These are phyloP conservation scores for Cichorium intybus DNA, from an alignment of 140 eudicot species.

Conservation along the genomic window DNA sequence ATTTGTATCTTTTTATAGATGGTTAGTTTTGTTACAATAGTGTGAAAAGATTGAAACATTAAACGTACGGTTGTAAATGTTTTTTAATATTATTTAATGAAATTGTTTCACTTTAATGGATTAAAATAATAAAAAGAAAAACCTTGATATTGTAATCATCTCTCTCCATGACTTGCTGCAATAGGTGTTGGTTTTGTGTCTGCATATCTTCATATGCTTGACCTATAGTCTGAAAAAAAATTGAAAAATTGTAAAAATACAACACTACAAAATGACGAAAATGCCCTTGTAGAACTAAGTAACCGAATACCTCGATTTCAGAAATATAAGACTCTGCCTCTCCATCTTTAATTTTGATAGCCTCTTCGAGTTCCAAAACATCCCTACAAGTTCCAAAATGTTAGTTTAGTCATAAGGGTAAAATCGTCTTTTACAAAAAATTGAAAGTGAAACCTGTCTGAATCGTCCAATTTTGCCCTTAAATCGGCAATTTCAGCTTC, in stretches of 20 bases:
- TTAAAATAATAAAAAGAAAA: not conserved
- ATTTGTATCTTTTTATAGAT: no score
- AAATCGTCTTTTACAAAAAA: not conserved
- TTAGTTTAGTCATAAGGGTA: not conserved
- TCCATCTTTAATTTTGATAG: conserved; percentile 82
- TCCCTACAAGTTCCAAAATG: conserved; percentile 43
- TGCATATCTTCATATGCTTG: conserved; percentile 99
- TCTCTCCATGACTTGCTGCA: conserved; percentile 81
- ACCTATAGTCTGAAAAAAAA: conserved; percentile 65
- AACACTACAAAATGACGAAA: not conserved
- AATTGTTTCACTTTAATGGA: not conserved
- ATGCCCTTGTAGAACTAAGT: not conserved
- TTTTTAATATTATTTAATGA: not conserved
- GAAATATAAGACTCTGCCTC: conserved; percentile 85
- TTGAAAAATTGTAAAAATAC: not conserved
- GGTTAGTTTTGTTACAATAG: no score
- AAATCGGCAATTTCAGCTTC: conserved; percentile 90
- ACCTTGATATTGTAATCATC: conserved; percentile 95
- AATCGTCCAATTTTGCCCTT: conserved; percentile 64
- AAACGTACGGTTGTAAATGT: not conserved
- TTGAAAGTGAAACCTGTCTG: conserved; percentile 63
- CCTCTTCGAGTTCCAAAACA: conserved; percentile 76
- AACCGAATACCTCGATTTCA: conserved; percentile 75
- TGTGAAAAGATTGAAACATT: not conserved
- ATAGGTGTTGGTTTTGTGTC: conserved; percentile 76